Percentiles rank a stretch among this genome's conserved stretches.
Conservation (phyloP, 2,329 filamentous ascomycete genomes). For the Fusarium pilosicola region DNA sequence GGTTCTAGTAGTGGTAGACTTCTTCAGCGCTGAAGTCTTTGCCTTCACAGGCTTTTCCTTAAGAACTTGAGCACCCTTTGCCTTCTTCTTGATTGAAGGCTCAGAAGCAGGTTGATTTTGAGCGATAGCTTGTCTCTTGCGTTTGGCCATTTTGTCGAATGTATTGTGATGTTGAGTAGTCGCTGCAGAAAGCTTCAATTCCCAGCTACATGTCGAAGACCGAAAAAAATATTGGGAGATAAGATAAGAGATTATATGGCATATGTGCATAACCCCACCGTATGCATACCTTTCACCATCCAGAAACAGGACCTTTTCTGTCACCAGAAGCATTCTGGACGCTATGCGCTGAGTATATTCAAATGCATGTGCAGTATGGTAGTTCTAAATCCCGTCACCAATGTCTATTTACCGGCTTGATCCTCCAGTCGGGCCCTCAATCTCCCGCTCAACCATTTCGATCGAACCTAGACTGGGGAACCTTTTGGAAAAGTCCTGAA, state of each 20-base stretch:
- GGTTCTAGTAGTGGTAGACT: constrained; percentile 33
- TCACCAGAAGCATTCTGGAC: constrained; percentile 16
- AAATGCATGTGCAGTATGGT: constrained; percentile 31
- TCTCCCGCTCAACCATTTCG: constrained; percentile 85
- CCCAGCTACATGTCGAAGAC: constrained; percentile 1
- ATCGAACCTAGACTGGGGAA: constrained; percentile 87
- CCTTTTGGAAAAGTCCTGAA: constrained; percentile 79
- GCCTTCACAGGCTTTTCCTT: constrained; percentile 28
- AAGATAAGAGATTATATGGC: constrained; percentile 46
- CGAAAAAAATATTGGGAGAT: constrained; percentile 45
- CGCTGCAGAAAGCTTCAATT: constrained; percentile 8
- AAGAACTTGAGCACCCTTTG: constrained; percentile 26
- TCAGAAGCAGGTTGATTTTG: constrained; percentile 42
- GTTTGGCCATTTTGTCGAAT: constrained; percentile 56
- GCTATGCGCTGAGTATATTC: constrained; percentile 43
- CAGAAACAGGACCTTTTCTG: not conserved
- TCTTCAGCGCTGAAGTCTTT: constrained; percentile 31
- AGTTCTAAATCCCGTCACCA: constrained; percentile 20
- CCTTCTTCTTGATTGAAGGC: constrained; percentile 44
- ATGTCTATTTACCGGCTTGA: constrained; percentile 35
- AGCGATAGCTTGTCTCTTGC: constrained; percentile 56
- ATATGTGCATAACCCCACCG: constrained; percentile 39
- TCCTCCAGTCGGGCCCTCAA: constrained; percentile 47
- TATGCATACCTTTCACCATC: constrained; percentile 23
- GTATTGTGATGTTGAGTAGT: constrained; percentile 17